phyloP scores from a whole-genome alignment of 1,284 basidiomycete species.

The Leccinum glutinopallens region DNA sequence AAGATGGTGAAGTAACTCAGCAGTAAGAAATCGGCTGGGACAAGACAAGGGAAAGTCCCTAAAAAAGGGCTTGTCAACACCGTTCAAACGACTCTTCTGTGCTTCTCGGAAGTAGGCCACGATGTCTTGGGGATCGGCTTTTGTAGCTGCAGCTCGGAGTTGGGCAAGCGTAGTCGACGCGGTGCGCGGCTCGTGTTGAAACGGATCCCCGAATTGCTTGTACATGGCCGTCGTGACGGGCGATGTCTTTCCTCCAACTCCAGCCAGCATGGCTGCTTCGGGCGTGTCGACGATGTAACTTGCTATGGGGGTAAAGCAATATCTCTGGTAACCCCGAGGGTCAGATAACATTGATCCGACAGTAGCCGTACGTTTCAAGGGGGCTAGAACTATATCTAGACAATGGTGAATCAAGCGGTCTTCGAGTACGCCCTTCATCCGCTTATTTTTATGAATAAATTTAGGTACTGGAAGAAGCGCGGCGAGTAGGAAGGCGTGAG shows the following conservation, averaged over 20 bases:
- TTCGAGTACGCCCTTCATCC: background rate
- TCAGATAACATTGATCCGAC: background rate
- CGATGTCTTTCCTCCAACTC: background rate
- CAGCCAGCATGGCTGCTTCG: background rate
- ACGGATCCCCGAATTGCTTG: background rate
- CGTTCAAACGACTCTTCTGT: background rate
- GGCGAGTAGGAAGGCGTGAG: background rate
- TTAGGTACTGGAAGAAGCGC: background rate
- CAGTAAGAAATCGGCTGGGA: background rate
- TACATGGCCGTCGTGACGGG: background rate
- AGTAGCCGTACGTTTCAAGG: background rate
- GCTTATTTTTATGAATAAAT: background rate
- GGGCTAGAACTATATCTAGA: background rate
- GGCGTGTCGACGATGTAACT: background rate
- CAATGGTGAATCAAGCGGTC: background rate
- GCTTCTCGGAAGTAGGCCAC: background rate
- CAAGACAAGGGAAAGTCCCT: background rate
- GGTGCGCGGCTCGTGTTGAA: background rate
- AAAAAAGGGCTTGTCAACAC: background rate
- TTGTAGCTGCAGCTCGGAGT: background rate
- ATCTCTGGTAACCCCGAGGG: background rate
- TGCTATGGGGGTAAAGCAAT: background rate
- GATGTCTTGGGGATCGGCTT: background rate
- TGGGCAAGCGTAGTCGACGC: background rate
- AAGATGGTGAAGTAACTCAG: background rate